phyloP scores from a whole-genome alignment of 2,329 filamentous ascomycete genomes.

The Ophiostoma sp. region DNA sequence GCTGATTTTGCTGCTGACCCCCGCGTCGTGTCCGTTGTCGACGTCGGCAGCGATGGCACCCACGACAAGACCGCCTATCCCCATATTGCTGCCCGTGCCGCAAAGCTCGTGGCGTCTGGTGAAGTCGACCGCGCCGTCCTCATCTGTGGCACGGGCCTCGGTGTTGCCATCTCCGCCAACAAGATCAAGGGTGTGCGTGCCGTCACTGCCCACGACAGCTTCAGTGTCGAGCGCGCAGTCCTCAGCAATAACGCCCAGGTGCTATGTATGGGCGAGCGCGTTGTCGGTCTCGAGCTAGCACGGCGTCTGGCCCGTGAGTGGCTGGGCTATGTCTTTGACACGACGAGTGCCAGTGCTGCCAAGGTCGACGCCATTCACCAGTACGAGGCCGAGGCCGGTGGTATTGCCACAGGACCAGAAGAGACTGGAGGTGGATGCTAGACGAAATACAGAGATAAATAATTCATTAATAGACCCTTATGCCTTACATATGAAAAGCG shows the following conservation, averaged over 20 bases:
- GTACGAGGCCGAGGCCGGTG: slow-evolving; percentile 32
- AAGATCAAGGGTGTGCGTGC: slow-evolving; percentile 78
- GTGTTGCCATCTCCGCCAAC: slow-evolving; percentile 84
- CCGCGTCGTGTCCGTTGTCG: slow-evolving; percentile 61
- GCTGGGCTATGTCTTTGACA: slow-evolving; percentile 76
- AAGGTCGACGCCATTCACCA: slow-evolving; percentile 42
- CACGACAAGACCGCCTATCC: slow-evolving; percentile 78
- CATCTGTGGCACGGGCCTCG: slow-evolving; percentile 81
- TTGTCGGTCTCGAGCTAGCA: slow-evolving; percentile 75
- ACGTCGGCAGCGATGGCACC: slow-evolving; percentile 63
- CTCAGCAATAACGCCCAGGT: slow-evolving; percentile 84
- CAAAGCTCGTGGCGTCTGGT: slow-evolving; percentile 25
- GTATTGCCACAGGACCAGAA: slow-evolving; percentile 24
- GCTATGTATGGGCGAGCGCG: slow-evolving; percentile 77
- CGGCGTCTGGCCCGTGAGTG: slow-evolving; percentile 73
- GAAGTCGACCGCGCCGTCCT: slow-evolving; percentile 56
- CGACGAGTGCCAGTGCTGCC: slow-evolving; percentile 50
- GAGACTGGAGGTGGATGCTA: slow-evolving; percentile 20
- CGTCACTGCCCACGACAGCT: slow-evolving; percentile 85
- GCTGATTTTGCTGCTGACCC: slow-evolving; percentile 61
- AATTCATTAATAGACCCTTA: neutral
- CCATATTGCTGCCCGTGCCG: slow-evolving; percentile 48
- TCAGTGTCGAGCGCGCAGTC: slow-evolving; percentile 73
- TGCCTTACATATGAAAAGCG: neutral
- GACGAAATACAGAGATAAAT: neutral